These are phyloP conservation scores for Lophiotrema nucula DNA, from an alignment of 495 filamentous ascomycete genomes.

Conservation along the genomic window DNA sequence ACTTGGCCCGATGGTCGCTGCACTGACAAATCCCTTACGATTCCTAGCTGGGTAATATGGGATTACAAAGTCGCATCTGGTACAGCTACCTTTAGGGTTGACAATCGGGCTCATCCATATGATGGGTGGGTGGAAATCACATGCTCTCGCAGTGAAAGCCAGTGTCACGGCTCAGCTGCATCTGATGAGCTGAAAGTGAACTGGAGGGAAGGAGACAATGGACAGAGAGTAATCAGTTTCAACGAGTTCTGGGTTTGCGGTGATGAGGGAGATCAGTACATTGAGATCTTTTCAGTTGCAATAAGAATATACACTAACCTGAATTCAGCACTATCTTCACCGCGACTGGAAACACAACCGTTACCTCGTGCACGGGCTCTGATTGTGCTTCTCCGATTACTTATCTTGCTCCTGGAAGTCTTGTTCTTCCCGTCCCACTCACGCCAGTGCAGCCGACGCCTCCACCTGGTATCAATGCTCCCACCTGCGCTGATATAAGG, in stretches of 20 bases:
- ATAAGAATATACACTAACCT: background rate
- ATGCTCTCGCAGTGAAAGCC: background rate
- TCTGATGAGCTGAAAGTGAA: background rate
- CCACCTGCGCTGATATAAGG: slow-evolving; percentile 1
- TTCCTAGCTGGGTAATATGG: slow-evolving; percentile 10
- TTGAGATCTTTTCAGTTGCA: background rate
- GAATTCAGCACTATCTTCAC: background rate
- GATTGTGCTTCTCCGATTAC: slow-evolving; percentile 7
- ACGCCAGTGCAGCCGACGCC: slow-evolving; percentile 6
- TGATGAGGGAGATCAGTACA: slow-evolving; percentile 1
- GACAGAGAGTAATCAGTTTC: background rate
- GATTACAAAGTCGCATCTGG: slow-evolving; percentile 5
- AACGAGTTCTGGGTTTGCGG: slow-evolving; percentile 1
- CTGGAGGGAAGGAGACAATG: background rate
- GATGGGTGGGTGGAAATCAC: too few relatives aligned
- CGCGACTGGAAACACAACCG: slow-evolving; percentile 2
- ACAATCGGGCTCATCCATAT: too few relatives aligned
- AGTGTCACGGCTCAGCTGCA: background rate
- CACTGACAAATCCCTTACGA: slow-evolving; percentile 13
- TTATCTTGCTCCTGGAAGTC: slow-evolving; percentile 4
- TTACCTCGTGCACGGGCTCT: slow-evolving; percentile 1
- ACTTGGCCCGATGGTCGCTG: slow-evolving; percentile 11
- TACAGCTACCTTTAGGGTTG: slow-evolving; percentile 2
- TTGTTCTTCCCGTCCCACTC: slow-evolving; percentile 11
- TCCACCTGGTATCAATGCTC: background rate